Evolutionary conservation across 768 basidiomycete species (phyloP).

Genomic region (Symmetrospora coprosmae): DNA sequence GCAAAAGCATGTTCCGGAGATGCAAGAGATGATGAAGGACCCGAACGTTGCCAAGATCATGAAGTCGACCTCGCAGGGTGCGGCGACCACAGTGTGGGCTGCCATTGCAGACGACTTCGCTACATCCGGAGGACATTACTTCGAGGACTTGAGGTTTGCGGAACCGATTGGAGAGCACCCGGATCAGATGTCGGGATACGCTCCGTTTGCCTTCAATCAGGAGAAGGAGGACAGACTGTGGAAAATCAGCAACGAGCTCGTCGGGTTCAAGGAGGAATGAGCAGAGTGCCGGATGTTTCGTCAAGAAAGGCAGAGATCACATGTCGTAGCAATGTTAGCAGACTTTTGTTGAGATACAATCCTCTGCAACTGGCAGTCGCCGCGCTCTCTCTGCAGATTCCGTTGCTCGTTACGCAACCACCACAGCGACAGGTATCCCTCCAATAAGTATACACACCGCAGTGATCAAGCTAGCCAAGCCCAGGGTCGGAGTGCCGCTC

Average conservation of each 20-base stretch:
- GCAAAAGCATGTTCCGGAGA: not conserved
- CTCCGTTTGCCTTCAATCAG: not conserved
- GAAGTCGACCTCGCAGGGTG: slow-evolving; percentile 11
- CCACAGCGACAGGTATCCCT: too few species aligned
- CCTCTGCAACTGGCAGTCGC: too few species aligned
- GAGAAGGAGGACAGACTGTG: not conserved
- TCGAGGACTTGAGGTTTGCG: not conserved
- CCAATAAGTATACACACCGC: too few species aligned
- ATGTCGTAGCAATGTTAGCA: too few species aligned
- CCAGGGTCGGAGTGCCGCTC: too few species aligned
- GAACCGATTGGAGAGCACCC: not conserved
- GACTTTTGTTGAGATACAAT: too few species aligned
- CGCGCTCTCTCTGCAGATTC: too few species aligned
- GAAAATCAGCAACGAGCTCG: slow-evolving; percentile 5
- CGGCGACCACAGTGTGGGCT: slow-evolving; percentile 5
- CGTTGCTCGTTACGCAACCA: too few species aligned
- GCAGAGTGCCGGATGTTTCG: too few species aligned
- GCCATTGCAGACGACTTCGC: not conserved
- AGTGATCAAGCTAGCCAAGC: too few species aligned
- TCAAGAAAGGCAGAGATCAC: too few species aligned
- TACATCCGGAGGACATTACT: not conserved
- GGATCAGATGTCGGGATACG: not conserved
- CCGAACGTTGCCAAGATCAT: not conserved
- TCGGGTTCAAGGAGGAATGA: not conserved
- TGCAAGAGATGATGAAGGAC: not conserved